These are phyloP conservation scores for Coniochaeta sp. DNA, from an alignment of 2,329 filamentous ascomycete species.

Conservation along the genomic window DNA sequence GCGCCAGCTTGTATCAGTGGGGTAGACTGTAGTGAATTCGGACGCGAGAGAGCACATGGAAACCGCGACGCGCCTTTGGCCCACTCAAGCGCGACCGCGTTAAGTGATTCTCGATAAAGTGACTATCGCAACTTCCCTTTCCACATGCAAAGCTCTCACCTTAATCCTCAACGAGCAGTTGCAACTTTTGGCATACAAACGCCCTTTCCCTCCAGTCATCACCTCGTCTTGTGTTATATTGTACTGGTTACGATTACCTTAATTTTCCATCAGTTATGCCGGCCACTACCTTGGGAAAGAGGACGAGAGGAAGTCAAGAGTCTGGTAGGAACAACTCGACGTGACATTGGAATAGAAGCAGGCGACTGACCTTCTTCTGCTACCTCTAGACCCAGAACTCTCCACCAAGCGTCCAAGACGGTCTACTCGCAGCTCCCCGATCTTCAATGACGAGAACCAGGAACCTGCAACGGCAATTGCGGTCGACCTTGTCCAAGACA, in stretches of 20 bases:
- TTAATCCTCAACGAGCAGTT: not conserved
- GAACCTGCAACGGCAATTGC: slow-evolving; percentile 38
- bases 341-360: not conserved
- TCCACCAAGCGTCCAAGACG: slow-evolving; percentile 40
- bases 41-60: not conserved
- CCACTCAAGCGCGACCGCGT: not conserved
- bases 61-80: not conserved
- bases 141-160: not conserved
- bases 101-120: not conserved
- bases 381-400: slow-evolving; percentile 9
- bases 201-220: not conserved
- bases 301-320: slow-evolving; percentile 16
- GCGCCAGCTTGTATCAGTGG: not conserved
- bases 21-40: not conserved
- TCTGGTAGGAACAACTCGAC: slow-evolving; percentile 8
- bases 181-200: not conserved
- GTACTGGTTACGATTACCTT: not conserved
- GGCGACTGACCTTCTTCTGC: slow-evolving; percentile 6
- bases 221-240: slow-evolving; percentile 1
- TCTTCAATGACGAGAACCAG: slow-evolving; percentile 57
- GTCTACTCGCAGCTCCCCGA: slow-evolving; percentile 27
- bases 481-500: slow-evolving; percentile 31
- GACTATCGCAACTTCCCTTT: not conserved
- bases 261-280: slow-evolving; percentile 13
- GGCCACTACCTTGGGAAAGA: slow-evolving; percentile 21